A percentile compares a stretch with the other conserved stretches of the same genome.
Evolutionary conservation across 2,329 filamentous ascomycete genomes (phyloP).

Genomic region (Fusarium abutilonis): DNA sequence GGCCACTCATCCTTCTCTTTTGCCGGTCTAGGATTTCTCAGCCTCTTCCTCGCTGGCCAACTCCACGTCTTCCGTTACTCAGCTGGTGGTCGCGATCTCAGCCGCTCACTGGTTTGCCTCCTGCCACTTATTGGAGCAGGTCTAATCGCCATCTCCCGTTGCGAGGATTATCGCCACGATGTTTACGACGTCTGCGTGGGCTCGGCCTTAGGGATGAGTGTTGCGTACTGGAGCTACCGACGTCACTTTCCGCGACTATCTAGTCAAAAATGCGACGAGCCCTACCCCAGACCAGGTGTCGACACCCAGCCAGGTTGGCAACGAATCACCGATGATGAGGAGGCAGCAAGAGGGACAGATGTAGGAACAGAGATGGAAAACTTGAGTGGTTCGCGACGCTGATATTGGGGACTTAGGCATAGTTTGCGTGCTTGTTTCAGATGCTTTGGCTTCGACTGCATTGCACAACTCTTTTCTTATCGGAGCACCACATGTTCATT

Average conservation of each 20-base stretch:
- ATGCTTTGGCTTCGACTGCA: slow-evolving; percentile 14
- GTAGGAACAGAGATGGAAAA: slow-evolving; percentile 53
- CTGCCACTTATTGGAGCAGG: slow-evolving; percentile 68
- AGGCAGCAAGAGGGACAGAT: slow-evolving; percentile 51
- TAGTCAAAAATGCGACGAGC: slow-evolving; percentile 64
- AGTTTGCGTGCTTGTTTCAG: slow-evolving; percentile 30
- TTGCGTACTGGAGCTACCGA: slow-evolving; percentile 74
- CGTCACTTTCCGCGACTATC: slow-evolving; percentile 69
- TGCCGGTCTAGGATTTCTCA: slow-evolving; percentile 78
- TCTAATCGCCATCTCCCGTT: slow-evolving; percentile 75
- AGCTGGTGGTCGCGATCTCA: slow-evolving; percentile 60
- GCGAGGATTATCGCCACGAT: slow-evolving; percentile 76
- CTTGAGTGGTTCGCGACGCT: slow-evolving; percentile 41
- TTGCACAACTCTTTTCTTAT: slow-evolving; percentile 21
- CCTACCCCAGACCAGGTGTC: slow-evolving; percentile 60
- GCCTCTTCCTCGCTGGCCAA: slow-evolving; percentile 75
- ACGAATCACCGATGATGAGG: slow-evolving; percentile 65
- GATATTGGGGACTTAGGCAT: slow-evolving; percentile 42
- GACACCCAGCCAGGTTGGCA: slow-evolving; percentile 51
- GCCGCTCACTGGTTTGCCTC: slow-evolving; percentile 66
- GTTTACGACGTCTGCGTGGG: slow-evolving; percentile 75
- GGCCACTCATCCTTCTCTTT: slow-evolving; percentile 85
- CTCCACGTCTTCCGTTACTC: slow-evolving; percentile 64
- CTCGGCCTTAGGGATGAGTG: slow-evolving; percentile 65
- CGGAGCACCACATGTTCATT: slow-evolving; percentile 1